Base-by-base conservation (phyloP, 2,329 filamentous ascomycete species). In the Aspergillus ibericus region DNA sequence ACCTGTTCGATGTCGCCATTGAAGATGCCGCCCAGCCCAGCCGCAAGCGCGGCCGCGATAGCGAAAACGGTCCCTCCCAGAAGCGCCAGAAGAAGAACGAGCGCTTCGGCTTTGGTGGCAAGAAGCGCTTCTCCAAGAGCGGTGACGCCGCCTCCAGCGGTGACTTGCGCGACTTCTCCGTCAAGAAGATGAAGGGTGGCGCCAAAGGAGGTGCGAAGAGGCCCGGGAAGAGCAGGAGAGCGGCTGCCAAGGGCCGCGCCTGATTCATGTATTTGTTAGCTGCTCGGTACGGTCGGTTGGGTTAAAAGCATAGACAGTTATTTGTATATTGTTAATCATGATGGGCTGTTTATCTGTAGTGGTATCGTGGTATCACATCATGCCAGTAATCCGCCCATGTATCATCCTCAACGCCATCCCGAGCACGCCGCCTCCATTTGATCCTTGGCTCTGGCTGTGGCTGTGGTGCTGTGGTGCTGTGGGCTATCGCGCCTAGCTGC, bases 1-100 rank as follows among this genome's bases (percentile, higher is more conserved):
- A 96, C 70, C 83, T 96, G 65, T 98, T 98, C 78, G 93, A 98
- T 76, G 88, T 97, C 18, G 92, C 88, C 64, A 85, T 96, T 59
- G 92, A 96, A 68, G 81, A 86, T 56, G 81, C 83, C 72, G 84
- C 80, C 79, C 88, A 80, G 77, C 86, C 69, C 72, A 81, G 77
- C 65, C 70, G 75, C 66, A 63, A 77, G 70, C 62, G 72, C 67
- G 76, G 78, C 67, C 77, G 78, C 57, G 76, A 76, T 27, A 70
- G 70, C 44, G 72, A 75, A 61, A 74, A 75, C 64, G 76, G 77
- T 34, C 77, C 77, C 58, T 74, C 78, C 52, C 2, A 52, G 63
- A 98, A 98, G 82, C 88, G 95, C 60, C 85, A 90, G 74, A 96
- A 96, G 87, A 96, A 96, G 82, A 88, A 99, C 73, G 85, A 90